These are phyloP conservation scores for Limnanthes douglasii DNA, from an alignment of 345 rosid species.

Conservation along the genomic window DNA sequence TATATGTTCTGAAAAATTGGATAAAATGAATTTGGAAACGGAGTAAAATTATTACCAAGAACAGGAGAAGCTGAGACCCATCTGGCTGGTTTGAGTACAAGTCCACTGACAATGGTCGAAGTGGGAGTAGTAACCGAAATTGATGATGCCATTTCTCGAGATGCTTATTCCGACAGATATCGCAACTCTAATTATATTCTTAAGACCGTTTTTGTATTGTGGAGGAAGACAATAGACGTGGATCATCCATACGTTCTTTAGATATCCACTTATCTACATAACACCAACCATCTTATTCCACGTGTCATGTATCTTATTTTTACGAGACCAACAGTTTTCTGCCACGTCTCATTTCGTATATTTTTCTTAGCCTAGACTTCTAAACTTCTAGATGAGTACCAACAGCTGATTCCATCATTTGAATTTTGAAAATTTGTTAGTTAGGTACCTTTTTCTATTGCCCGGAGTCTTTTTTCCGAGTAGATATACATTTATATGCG, in stretches of 20 bases:
- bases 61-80: constrained; percentile 31
- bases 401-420: too few relatives aligned
- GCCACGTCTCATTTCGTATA: too few relatives aligned
- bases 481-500: too few relatives aligned
- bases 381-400: too few relatives aligned
- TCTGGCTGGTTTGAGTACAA: constrained; percentile 22
- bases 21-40: neutral
- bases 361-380: too few relatives aligned
- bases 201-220: constrained; percentile 8
- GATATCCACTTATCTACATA: constrained; percentile 45
- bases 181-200: constrained; percentile 6
- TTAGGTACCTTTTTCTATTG: too few relatives aligned
- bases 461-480: too few relatives aligned
- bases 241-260: constrained; percentile 15
- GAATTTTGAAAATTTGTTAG: too few relatives aligned
- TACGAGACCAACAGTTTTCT: too few relatives aligned
- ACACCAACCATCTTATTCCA: constrained; percentile 38
- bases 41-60: constrained; percentile 29
- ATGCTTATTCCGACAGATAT: constrained; percentile 5
- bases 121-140: constrained; percentile 53
- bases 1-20: neutral
- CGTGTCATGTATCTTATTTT: constrained; percentile 37
- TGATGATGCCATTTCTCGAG: constrained; percentile 5
- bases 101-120: constrained; percentile 30
- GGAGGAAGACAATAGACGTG: constrained; percentile 3